These are phyloP conservation scores for Dictyostelium brefeldianum DNA, from an alignment of 78 protist species.

Conservation along the genomic window DNA sequence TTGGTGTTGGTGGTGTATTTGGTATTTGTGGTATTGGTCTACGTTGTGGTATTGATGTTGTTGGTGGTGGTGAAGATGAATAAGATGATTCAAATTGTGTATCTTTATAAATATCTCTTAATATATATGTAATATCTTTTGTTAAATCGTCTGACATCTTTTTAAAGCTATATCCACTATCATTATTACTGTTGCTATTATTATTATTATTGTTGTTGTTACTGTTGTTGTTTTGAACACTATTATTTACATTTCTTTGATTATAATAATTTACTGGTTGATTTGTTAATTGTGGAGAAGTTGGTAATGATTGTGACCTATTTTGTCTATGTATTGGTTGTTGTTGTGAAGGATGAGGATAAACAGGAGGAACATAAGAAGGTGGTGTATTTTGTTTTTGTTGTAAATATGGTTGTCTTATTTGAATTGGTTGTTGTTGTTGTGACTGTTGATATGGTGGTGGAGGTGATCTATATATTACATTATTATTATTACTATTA, in stretches of 20 bases:
- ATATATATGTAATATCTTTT: slow-evolving; percentile 7
- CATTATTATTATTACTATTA: neutral
- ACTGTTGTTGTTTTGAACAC: neutral
- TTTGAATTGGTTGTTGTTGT: neutral
- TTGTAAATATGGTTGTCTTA: neutral
- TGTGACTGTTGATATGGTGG: neutral
- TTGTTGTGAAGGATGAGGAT: neutral
- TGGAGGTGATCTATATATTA: neutral
- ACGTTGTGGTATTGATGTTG: neutral
- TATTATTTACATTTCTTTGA: slow-evolving; percentile 11
- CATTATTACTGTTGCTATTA: neutral
- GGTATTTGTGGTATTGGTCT: neutral
- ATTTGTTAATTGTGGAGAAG: slow-evolving; percentile 13
- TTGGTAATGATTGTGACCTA: neutral
- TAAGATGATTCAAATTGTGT: neutral
- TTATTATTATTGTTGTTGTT: slow-evolving; percentile 15
- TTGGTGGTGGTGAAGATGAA: neutral
- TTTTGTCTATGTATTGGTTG: neutral
- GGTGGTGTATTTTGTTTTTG: neutral
- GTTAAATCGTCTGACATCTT: slow-evolving; percentile 19
- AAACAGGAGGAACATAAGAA: too few species aligned
- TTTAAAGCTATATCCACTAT: neutral
- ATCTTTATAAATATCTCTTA: slow-evolving; percentile 44
- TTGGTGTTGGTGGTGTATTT: slow-evolving; percentile 10
- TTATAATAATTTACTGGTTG: neutral